phyloP scores from a whole-genome alignment of 768 basidiomycete genomes.

The Rhodotorula graminis region DNA sequence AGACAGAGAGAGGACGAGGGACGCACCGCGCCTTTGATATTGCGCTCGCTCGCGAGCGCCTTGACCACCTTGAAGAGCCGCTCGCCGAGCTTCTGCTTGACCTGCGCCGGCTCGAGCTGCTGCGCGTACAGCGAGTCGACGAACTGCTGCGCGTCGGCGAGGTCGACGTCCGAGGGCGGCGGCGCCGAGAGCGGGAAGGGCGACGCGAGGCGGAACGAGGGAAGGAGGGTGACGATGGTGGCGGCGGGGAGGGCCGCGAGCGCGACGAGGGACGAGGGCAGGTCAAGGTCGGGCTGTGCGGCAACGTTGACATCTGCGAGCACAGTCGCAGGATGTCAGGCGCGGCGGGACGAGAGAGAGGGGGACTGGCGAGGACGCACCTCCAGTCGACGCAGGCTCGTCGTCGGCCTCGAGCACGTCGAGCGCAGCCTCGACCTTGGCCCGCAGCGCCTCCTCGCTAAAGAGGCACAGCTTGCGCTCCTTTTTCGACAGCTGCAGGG shows the following conservation, averaged over 20 bases:
- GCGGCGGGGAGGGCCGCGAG: conserved; percentile 69
- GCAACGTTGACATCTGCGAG: not conserved
- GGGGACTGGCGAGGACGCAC: conserved; percentile 59
- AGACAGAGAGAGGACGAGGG: not conserved
- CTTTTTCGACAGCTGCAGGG: conserved; percentile 61
- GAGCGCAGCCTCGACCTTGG: conserved; percentile 76
- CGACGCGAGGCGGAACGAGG: conserved; percentile 45
- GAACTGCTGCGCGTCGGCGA: conserved; percentile 65
- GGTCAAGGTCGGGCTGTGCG: not conserved
- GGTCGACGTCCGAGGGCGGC: not conserved
- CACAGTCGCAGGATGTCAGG: too few relatives aligned
- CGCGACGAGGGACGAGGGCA: conserved; percentile 58
- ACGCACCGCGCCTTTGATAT: conserved; percentile 67
- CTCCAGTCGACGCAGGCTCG: conserved; percentile 37
- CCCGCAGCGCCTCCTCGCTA: conserved; percentile 70
- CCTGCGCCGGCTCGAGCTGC: conserved; percentile 55
- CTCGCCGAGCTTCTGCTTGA: conserved; percentile 67
- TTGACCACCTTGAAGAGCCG: conserved; percentile 46
- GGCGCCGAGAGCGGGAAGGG: conserved; percentile 24
- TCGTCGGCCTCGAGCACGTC: conserved; percentile 64
- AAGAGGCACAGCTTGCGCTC: conserved; percentile 88
- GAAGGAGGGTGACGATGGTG: conserved; percentile 67
- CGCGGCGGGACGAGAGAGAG: conserved; percentile 43
- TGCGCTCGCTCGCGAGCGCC: conserved; percentile 61
- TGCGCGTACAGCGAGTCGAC: conserved; percentile 55